Base-by-base conservation (phyloP, 2,329 filamentous ascomycete species). In the Alternaria atra region DNA sequence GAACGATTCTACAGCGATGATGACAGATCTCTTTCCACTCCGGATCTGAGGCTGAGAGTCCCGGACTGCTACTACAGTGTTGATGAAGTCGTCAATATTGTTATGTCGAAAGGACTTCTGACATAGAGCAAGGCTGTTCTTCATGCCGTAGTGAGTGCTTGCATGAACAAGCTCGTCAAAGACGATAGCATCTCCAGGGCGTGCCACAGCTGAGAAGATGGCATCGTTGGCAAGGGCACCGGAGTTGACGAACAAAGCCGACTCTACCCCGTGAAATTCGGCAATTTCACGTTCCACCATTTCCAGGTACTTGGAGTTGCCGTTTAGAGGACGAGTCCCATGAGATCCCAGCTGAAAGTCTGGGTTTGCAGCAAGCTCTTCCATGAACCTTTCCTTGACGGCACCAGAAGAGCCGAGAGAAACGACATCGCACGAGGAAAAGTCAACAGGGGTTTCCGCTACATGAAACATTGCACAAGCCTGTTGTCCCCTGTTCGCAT, bases 111-210 rank as follows among this genome's bases (percentile, higher is more conserved):
- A 91, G 0, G 82, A 53, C 0, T 84, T 52, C 15, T 65, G 79
- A 25, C 67, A 73, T 0, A 69, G 75, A 0, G 87, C 88, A 1
- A 89, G 83, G 7, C 86, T 87, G n/a, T 88, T 67, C 15, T 83
- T 82, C 88, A 94, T 91, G 0, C 91, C 91, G 68, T 93, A 90
- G 57, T 92, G 90, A 0, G 88, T 86, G 63, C 89, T 92, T 0
- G 91, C 91, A 68, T 94, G 91, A n/a, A 93, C 87, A 20, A 90
- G 80, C 72, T 90, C 89, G 71, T 0, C 92, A 67, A 94, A 92
- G 15, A 94, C 87, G 39, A 90, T 82, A 71, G 89, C 90, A 71
- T 94, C 92, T 66, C 91, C 90, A 0, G 57, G 59, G n/a, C 40
- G 15, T 5, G 67, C 60, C 4, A 83, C 56, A 17, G 75, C 76